phyloP scores from a whole-genome alignment of 768 basidiomycete species.

The Rhizopogon vulgaris region DNA sequence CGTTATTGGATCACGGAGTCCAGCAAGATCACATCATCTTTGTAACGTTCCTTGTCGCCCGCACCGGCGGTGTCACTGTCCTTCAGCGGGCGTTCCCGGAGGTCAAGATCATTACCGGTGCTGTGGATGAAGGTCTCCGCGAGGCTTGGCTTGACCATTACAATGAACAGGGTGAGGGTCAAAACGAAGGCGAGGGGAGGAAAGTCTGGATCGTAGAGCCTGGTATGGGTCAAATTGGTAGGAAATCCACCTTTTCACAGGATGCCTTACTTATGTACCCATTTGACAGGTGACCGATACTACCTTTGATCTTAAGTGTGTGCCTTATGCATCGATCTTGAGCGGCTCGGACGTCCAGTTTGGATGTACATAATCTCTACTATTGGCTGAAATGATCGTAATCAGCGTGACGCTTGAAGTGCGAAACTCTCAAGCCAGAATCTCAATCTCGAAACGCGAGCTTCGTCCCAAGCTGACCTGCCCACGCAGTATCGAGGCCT shows the following conservation, averaged over 20 bases:
- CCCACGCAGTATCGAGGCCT: too few relatives aligned
- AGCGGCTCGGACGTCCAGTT: neutral
- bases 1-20: conserved; percentile 90
- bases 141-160: conserved; percentile 68
- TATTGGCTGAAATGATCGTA: neutral
- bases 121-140: conserved; percentile 70
- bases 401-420: neutral
- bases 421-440: neutral
- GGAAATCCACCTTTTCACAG: neutral
- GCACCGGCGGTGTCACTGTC: conserved; percentile 71
- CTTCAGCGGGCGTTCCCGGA: conserved; percentile 79
- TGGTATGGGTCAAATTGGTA: conserved; percentile 86
- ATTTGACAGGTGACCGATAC: conserved; percentile 1
- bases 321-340: neutral
- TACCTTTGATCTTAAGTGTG: neutral
- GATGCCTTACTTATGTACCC: neutral
- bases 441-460: neutral
- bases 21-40: conserved; percentile 81
- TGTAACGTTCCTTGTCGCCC: conserved; percentile 82
- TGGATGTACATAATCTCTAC: neutral
- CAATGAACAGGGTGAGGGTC: conserved; percentile 37
- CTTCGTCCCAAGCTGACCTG: neutral
- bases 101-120: conserved; percentile 80
- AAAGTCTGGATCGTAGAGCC: conserved; percentile 83
- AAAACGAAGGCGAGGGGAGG: conserved; percentile 41